phyloP scores from a whole-genome alignment of 768 basidiomycete genomes.

The Astraeus odoratus region DNA sequence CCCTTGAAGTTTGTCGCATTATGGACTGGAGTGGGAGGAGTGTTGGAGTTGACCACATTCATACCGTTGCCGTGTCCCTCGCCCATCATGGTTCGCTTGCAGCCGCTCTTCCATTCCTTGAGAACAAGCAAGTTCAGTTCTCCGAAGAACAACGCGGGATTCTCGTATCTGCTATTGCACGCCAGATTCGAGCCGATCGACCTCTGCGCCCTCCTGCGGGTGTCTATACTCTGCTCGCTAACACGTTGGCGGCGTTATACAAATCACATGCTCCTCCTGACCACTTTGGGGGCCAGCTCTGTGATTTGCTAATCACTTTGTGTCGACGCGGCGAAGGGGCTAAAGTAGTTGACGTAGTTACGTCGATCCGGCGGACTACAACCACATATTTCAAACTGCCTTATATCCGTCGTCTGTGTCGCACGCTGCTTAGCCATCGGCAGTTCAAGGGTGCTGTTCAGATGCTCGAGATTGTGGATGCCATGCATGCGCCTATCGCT shows the following conservation, averaged over 20 bases:
- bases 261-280: slow-evolving; percentile 24
- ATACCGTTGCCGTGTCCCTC: slow-evolving; percentile 27
- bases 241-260: slow-evolving; percentile 34
- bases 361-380: slow-evolving; percentile 28
- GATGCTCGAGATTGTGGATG: slow-evolving; percentile 20
- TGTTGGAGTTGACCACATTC: slow-evolving; percentile 17
- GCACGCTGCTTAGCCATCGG: slow-evolving; percentile 34
- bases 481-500: slow-evolving; percentile 8
- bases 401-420: slow-evolving; percentile 32
- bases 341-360: slow-evolving; percentile 33
- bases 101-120: slow-evolving; percentile 30
- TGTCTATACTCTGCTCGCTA: slow-evolving; percentile 28
- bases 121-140: slow-evolving; percentile 17
- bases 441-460: slow-evolving; percentile 31
- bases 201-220: slow-evolving; percentile 22
- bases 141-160: slow-evolving; percentile 27
- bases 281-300: slow-evolving; percentile 38
- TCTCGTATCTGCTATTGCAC: slow-evolving; percentile 34
- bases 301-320: slow-evolving; percentile 35
- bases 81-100: slow-evolving; percentile 20
- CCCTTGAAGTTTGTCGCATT: slow-evolving; percentile 30
- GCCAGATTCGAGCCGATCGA: slow-evolving; percentile 30
- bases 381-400: slow-evolving; percentile 34
- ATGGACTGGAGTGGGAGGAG: slow-evolving; percentile 16
- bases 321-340: slow-evolving; percentile 33